These are phyloP conservation scores for Herpetomonas tarakana DNA, from an alignment of 208 protist genomes.

Conservation along the genomic window DNA sequence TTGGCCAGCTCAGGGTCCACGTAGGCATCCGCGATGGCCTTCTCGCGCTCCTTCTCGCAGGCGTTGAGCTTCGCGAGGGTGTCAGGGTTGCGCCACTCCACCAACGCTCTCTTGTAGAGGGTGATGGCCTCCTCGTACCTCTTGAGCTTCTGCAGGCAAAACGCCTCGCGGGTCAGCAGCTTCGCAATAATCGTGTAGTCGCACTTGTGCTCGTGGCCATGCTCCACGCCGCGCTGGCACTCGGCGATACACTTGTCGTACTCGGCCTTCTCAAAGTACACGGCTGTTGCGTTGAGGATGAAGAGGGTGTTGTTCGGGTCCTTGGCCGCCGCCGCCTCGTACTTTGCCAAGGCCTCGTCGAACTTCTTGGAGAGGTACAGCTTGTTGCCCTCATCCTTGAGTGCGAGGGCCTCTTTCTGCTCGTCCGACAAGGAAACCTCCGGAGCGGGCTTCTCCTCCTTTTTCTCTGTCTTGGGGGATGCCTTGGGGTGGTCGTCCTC, in stretches of 20 bases:
- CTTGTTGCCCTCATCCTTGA: slow-evolving; percentile 94
- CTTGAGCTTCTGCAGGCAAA: slow-evolving; percentile 82
- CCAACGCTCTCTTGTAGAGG: slow-evolving; percentile 87
- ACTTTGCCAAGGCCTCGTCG: slow-evolving; percentile 89
- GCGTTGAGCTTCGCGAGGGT: slow-evolving; percentile 85
- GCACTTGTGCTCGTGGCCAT: slow-evolving; percentile 81
- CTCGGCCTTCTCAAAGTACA: slow-evolving; percentile 93
- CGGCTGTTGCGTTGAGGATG: slow-evolving; percentile 90
- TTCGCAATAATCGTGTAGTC: slow-evolving; percentile 93
- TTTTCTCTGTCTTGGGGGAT: slow-evolving; percentile 21
- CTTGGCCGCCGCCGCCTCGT: slow-evolving; percentile 77
- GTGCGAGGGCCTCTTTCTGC: slow-evolving; percentile 59
- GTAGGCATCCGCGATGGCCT: slow-evolving; percentile 91
- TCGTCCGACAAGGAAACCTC: slow-evolving; percentile 41
- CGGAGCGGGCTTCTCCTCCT: slow-evolving; percentile 20
- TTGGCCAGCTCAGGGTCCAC: slow-evolving; percentile 86
- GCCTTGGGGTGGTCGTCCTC: slow-evolving; percentile 40
- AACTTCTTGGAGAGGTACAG: slow-evolving; percentile 95
- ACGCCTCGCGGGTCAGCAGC: slow-evolving; percentile 88
- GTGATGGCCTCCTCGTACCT: slow-evolving; percentile 86
- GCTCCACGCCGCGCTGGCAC: slow-evolving; percentile 89
- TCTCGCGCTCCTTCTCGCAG: slow-evolving; percentile 89
- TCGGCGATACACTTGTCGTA: slow-evolving; percentile 91
- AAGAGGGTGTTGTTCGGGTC: slow-evolving; percentile 88
- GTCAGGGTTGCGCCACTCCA: slow-evolving; percentile 93